Evolutionary conservation across 1,284 basidiomycete species (phyloP).

Genomic region (Moniliella sp.): DNA sequence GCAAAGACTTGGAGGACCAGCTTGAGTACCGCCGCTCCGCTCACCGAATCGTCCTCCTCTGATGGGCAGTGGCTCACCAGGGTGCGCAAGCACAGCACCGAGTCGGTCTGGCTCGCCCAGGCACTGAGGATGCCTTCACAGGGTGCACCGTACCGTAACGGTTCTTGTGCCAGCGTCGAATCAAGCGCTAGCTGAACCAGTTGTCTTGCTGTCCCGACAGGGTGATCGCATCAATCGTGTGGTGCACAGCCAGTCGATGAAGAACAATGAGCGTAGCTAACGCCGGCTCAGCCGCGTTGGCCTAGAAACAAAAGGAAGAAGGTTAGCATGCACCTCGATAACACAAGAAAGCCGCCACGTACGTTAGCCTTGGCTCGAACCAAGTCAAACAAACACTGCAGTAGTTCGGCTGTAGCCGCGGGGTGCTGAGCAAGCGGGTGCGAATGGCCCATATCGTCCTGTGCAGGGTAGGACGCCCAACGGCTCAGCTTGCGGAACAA

Average conservation of each 20-base stretch:
- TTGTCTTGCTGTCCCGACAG: not conserved
- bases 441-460: not conserved
- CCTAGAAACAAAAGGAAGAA: not conserved
- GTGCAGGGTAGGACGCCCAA: not conserved
- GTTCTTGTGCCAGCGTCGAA: not conserved
- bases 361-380: not conserved
- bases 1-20: not conserved
- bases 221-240: not conserved
- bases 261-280: not conserved
- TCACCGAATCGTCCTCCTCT: not conserved
- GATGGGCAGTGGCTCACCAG: not conserved
- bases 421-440: not conserved
- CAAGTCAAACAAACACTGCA: not conserved
- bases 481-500: not conserved
- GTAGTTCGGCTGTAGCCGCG: not conserved
- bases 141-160: not conserved
- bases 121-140: not conserved
- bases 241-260: not conserved
- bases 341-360: not conserved
- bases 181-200: not conserved
- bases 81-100: not conserved
- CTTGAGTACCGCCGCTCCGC: not conserved
- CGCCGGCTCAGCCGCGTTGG: not conserved
- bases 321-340: not conserved
- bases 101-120: not conserved